phyloP scores from a whole-genome alignment of 192 early-diverging fungal species.

The Entophlyctis helioformis region DNA sequence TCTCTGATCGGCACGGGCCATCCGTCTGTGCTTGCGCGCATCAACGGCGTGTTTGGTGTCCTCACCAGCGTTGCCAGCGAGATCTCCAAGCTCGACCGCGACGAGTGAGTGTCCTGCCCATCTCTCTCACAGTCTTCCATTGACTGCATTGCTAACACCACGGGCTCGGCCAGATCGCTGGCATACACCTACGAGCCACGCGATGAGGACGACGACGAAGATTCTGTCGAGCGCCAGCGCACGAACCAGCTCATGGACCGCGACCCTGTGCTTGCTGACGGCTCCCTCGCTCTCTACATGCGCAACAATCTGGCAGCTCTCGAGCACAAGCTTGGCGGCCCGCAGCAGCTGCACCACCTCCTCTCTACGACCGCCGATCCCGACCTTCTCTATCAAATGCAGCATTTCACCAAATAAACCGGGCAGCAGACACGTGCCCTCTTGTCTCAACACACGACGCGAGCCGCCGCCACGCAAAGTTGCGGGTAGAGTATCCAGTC shows the following conservation, averaged over 20 bases:
- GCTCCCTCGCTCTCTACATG: no score
- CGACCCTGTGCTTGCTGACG: slow-evolving; percentile 3
- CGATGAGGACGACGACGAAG: slow-evolving; percentile 38
- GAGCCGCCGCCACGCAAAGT: no score
- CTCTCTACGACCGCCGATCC: no score
- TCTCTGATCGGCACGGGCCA: slow-evolving; percentile 37
- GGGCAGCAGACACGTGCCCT: no score
- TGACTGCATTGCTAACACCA: background rate
- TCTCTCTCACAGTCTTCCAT: background rate
- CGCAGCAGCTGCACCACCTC: no score
- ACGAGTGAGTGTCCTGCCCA: slow-evolving; percentile 29
- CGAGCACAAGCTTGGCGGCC: no score
- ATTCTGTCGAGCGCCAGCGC: slow-evolving; percentile 16
- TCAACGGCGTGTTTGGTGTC: slow-evolving; percentile 40
- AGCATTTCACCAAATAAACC: no score
- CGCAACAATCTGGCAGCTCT: no score
- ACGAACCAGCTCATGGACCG: slow-evolving; percentile 14
- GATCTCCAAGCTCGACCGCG: slow-evolving; percentile 41
- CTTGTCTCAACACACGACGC: no score
- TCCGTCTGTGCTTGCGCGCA: slow-evolving; percentile 25
- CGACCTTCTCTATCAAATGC: no score
- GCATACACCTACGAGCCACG: slow-evolving; percentile 40
- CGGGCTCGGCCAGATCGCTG: slow-evolving; percentile 24
- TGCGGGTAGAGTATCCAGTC: background rate
- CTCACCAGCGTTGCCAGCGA: slow-evolving; percentile 55